Conservation (phyloP, 2,329 filamentous ascomycete species). For the Rhynchosporium agropyri region DNA sequence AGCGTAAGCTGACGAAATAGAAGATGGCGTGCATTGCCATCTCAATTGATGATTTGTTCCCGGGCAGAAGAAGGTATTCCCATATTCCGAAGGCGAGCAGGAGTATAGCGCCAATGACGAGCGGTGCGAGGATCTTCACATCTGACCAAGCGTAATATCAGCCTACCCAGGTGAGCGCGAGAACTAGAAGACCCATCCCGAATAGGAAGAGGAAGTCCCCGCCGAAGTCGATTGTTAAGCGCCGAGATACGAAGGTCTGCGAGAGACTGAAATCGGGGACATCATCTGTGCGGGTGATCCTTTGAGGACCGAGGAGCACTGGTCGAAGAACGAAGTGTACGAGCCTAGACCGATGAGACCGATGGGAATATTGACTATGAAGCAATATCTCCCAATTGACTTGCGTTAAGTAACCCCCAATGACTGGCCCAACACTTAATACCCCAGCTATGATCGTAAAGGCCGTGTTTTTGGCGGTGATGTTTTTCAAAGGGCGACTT, state of each 20-base stretch:
- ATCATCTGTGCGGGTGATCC: constrained; percentile 48
- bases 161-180: constrained; percentile 51
- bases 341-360: constrained; percentile 52
- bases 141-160: constrained; percentile 48
- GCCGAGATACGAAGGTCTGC: constrained; percentile 43
- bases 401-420: constrained; percentile 58
- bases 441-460: constrained; percentile 63
- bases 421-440: constrained; percentile 54
- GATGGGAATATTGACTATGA: constrained; percentile 64
- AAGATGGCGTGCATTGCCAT: constrained; percentile 58
- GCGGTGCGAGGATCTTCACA: constrained; percentile 44
- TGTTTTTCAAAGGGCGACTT: constrained; percentile 60
- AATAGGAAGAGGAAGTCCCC: constrained; percentile 57
- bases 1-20: constrained; percentile 72
- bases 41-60: constrained; percentile 46
- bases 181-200: constrained; percentile 45
- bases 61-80: constrained; percentile 51
- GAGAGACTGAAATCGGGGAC: constrained; percentile 44
- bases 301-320: constrained; percentile 57
- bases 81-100: constrained; percentile 47
- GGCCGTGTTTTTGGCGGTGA: constrained; percentile 62
- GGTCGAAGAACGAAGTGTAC: constrained; percentile 60
- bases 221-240: constrained; percentile 58
- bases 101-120: constrained; percentile 45
- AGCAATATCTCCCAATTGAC: constrained; percentile 67